A percentile compares a stretch with the other conserved stretches of the same genome.
Evolutionary conservation across 208 protist species (phyloP).

Genomic region (Leishmania turanica): DNA sequence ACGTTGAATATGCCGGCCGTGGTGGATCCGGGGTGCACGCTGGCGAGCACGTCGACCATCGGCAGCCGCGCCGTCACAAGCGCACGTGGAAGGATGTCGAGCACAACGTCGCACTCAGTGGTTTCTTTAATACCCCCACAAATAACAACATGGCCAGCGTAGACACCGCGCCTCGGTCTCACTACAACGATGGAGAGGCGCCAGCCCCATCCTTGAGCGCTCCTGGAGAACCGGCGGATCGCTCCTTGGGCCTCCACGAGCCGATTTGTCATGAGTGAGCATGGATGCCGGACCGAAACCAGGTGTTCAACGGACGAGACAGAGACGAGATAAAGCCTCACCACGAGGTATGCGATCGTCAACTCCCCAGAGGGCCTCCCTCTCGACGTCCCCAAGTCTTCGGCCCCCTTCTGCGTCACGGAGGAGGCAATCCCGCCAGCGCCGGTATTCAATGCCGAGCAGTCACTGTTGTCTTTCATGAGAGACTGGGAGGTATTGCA

Average conservation of each 20-base stretch:
- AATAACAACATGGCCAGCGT: constrained; percentile 10
- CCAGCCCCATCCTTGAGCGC: not conserved
- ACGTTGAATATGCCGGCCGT: not conserved
- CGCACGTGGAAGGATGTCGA: constrained; percentile 35
- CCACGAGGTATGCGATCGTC: not conserved
- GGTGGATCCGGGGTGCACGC: not conserved
- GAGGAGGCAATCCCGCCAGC: not conserved
- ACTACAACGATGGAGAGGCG: not conserved
- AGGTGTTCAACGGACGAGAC: not conserved
- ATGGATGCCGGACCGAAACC: too few relatives aligned
- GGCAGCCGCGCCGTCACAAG: constrained; percentile 6
- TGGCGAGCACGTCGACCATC: not conserved
- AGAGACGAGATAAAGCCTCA: not conserved
- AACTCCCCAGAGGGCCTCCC: not conserved
- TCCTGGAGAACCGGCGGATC: constrained; percentile 1
- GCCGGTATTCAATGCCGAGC: not conserved
- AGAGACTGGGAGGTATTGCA: not conserved
- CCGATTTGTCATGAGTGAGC: not conserved
- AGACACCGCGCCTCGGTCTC: not conserved
- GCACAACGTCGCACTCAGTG: constrained; percentile 38
- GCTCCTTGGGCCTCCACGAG: not conserved
- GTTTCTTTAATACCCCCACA: constrained; percentile 33
- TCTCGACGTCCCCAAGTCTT: not conserved
- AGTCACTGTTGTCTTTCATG: not conserved
- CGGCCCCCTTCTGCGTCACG: not conserved